Percentiles rank a stretch among this genome's conserved stretches.
These are phyloP conservation scores for Crithidia bombi DNA, from an alignment of 208 protist species.

Conservation along the genomic window DNA sequence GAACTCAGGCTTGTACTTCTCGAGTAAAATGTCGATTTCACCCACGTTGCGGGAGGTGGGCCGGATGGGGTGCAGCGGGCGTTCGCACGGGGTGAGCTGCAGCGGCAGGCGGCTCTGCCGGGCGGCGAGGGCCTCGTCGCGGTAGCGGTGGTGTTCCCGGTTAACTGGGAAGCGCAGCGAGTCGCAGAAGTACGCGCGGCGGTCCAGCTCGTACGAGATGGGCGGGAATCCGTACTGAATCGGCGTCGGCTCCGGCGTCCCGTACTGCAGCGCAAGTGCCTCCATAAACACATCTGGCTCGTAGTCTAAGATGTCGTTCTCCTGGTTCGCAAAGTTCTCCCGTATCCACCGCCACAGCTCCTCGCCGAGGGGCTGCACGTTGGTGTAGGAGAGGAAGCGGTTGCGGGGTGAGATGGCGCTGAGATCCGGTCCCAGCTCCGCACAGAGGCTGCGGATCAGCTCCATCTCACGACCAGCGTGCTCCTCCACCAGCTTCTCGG, in stretches of 20 bases:
- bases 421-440: slow-evolving; percentile 69
- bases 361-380: slow-evolving; percentile 46
- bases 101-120: slow-evolving; percentile 51
- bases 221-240: slow-evolving; percentile 37
- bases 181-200: slow-evolving; percentile 53
- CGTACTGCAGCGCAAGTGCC: slow-evolving; percentile 41
- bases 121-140: slow-evolving; percentile 41
- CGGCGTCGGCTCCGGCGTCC: slow-evolving; percentile 46
- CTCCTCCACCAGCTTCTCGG: slow-evolving; percentile 37
- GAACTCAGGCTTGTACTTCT: slow-evolving; percentile 88
- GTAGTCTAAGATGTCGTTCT: slow-evolving; percentile 54
- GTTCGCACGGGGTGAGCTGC: slow-evolving; percentile 68
- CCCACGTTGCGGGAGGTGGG: slow-evolving; percentile 20
- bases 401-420: slow-evolving; percentile 52
- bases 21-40: slow-evolving; percentile 82
- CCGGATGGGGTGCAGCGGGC: slow-evolving; percentile 41
- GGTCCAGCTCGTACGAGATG: slow-evolving; percentile 39
- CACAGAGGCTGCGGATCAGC: slow-evolving; percentile 56
- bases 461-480: slow-evolving; percentile 50
- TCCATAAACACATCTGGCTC: slow-evolving; percentile 72
- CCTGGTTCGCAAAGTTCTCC: slow-evolving; percentile 26
- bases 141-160: slow-evolving; percentile 30
- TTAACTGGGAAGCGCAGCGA: slow-evolving; percentile 44
- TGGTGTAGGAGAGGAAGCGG: slow-evolving; percentile 56
- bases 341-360: slow-evolving; percentile 40